These are phyloP conservation scores for Fusarium luffae DNA, from an alignment of 2,329 filamentous ascomycete genomes.

Conservation along the genomic window DNA sequence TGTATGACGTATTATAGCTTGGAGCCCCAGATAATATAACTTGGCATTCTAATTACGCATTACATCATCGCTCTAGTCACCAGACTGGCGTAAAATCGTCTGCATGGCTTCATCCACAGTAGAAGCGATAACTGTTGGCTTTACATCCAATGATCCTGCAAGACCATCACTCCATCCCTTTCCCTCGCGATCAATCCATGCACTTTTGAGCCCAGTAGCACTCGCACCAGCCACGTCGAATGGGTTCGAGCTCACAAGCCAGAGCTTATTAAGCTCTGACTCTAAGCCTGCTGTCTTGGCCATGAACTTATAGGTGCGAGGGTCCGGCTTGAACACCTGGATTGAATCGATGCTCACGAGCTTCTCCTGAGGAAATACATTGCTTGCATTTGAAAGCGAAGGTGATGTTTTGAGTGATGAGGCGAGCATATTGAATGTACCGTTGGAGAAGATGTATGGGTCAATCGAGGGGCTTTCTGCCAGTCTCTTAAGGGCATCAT, in stretches of 20 bases:
- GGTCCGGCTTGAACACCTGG: constrained; percentile 72
- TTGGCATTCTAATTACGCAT: neutral
- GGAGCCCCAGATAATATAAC: neutral
- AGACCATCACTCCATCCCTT: constrained; percentile 74
- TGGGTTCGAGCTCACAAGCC: constrained; percentile 78
- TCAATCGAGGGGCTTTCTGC: constrained; percentile 54
- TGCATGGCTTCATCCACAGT: constrained; percentile 68
- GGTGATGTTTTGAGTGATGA: constrained; percentile 68
- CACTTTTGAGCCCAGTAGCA: constrained; percentile 69
- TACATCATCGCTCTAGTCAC: constrained; percentile 7
- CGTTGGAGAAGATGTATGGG: constrained; percentile 77
- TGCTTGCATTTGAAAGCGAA: constrained; percentile 42
- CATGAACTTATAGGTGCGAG: constrained; percentile 70
- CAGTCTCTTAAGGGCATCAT: constrained; percentile 62
- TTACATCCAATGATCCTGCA: constrained; percentile 56
- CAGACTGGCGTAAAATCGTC: constrained; percentile 42
- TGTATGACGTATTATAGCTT: neutral
- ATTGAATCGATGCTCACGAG: constrained; percentile 72
- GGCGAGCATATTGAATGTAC: constrained; percentile 70
- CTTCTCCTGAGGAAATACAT: constrained; percentile 49
- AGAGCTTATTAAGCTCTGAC: constrained; percentile 62
- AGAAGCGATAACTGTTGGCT: constrained; percentile 64
- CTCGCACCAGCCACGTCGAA: constrained; percentile 77
- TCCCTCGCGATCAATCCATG: constrained; percentile 73
- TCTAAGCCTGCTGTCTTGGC: constrained; percentile 61